Evolutionary conservation across 768 basidiomycete species (phyloP).

Genomic region (Artomyces pyxidatus): DNA sequence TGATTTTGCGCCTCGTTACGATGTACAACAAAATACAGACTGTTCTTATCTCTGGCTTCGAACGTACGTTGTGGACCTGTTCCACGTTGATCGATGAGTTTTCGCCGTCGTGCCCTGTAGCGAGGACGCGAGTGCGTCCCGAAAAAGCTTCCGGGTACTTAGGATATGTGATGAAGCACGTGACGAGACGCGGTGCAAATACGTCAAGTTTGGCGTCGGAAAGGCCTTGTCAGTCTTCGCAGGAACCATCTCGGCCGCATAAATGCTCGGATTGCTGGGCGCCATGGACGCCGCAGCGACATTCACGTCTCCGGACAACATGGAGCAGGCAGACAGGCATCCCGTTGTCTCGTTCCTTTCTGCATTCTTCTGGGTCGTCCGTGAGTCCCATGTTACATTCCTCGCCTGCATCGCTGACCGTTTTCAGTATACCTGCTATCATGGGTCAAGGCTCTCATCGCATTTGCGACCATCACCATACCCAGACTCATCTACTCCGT

Average conservation of each 20-base stretch:
- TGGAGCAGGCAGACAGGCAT: conserved; percentile 36
- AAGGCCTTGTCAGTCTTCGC: too few relatives aligned
- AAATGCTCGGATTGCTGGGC: not conserved
- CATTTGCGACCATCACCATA: conserved; percentile 75
- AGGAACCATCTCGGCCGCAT: not conserved
- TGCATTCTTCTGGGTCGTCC: conserved; percentile 77
- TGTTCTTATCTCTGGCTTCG: too few relatives aligned
- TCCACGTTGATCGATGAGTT: too few relatives aligned
- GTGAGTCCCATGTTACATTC: conserved; percentile 37
- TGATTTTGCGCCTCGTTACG: not conserved
- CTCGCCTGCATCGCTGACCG: conserved; percentile 3
- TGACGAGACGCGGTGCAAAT: not conserved
- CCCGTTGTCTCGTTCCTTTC: conserved; percentile 71
- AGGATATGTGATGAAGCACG: not conserved
- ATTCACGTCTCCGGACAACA: conserved; percentile 3
- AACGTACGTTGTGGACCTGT: too few relatives aligned
- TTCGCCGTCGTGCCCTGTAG: too few relatives aligned
- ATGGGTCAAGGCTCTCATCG: conserved; percentile 65
- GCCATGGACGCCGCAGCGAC: conserved; percentile 4
- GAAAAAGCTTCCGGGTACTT: not conserved
- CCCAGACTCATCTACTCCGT: conserved; percentile 72
- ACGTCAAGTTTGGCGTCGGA: not conserved
- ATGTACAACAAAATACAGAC: too few relatives aligned
- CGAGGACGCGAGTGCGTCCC: too few relatives aligned
- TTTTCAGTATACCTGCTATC: conserved; percentile 71